Evolutionary conservation across 257 asterid species (phyloP).

Genomic region (Linaria vulgaris): DNA sequence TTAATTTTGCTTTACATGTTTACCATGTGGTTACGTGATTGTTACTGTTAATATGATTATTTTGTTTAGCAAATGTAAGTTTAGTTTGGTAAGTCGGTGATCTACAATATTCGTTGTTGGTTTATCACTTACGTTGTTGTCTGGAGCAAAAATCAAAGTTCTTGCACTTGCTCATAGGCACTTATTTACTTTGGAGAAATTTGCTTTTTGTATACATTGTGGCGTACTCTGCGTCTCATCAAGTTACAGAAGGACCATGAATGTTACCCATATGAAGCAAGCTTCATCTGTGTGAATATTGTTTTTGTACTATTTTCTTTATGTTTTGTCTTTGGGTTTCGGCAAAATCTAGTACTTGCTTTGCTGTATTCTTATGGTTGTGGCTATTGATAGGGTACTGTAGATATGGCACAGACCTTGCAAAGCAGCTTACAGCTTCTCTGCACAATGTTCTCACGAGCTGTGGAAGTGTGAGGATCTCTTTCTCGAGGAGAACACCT

Average conservation of each 20-base stretch:
- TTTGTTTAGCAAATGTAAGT: background rate
- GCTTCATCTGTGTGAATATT: slow-evolving; percentile 17
- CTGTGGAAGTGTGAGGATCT: slow-evolving; percentile 90
- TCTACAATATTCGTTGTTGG: background rate
- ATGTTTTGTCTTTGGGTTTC: background rate
- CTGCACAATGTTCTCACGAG: slow-evolving; percentile 75
- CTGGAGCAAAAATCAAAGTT: slow-evolving; percentile 4
- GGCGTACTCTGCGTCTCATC: slow-evolving; percentile 12
- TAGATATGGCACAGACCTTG: slow-evolving; percentile 81
- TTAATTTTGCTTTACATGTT: background rate
- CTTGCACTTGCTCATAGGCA: no score
- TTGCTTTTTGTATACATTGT: background rate
- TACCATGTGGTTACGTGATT: background rate
- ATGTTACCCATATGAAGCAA: background rate
- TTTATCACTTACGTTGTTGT: slow-evolving; percentile 2
- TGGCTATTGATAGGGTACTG: slow-evolving; percentile 68
- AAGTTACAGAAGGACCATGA: slow-evolving; percentile 8
- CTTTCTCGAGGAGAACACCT: slow-evolving; percentile 94
- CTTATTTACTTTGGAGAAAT: no score
- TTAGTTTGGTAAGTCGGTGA: slow-evolving; percentile 2
- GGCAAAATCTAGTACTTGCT: slow-evolving; percentile 7
- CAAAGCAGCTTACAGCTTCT: slow-evolving; percentile 67
- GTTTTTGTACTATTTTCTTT: no score
- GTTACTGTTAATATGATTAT: slow-evolving; percentile 3
- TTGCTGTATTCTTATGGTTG: slow-evolving; percentile 19